phyloP scores from a whole-genome alignment of 148 eudicot species.

The Silene conica region DNA sequence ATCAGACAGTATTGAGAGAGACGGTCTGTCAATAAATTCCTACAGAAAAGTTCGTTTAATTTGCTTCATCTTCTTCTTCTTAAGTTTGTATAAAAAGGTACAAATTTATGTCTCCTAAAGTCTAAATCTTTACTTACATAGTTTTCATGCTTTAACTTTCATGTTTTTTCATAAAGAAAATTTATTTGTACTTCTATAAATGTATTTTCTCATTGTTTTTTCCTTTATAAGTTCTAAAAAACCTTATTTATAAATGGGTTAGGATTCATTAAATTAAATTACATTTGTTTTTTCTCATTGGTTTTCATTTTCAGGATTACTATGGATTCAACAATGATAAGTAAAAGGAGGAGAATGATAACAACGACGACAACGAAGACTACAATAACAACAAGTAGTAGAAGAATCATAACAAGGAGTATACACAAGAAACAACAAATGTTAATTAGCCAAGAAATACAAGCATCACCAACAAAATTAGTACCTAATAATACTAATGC shows the following conservation, averaged over 20 bases:
- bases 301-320: background rate
- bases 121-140: background rate
- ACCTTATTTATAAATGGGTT: background rate
- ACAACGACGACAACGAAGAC: constrained; percentile 3
- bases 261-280: no score
- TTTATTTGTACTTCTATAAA: background rate
- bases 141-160: constrained; percentile 12
- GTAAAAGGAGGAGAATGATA: background rate
- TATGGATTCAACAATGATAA: constrained; percentile 12
- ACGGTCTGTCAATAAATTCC: no score
- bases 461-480: background rate
- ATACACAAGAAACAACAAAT: constrained; percentile 15
- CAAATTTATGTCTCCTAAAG: constrained; percentile 15
- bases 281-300: background rate
- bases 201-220: background rate
- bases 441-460: background rate
- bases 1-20: no score
- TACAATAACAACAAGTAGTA: background rate
- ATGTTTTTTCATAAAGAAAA: constrained; percentile 13
- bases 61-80: background rate
- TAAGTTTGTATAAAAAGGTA: background rate
- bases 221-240: no score
- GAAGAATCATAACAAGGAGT: constrained; percentile 11
- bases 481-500: no score
- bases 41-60: background rate